Base-by-base conservation (phyloP, 768 basidiomycete species). In the Mycena venus region DNA sequence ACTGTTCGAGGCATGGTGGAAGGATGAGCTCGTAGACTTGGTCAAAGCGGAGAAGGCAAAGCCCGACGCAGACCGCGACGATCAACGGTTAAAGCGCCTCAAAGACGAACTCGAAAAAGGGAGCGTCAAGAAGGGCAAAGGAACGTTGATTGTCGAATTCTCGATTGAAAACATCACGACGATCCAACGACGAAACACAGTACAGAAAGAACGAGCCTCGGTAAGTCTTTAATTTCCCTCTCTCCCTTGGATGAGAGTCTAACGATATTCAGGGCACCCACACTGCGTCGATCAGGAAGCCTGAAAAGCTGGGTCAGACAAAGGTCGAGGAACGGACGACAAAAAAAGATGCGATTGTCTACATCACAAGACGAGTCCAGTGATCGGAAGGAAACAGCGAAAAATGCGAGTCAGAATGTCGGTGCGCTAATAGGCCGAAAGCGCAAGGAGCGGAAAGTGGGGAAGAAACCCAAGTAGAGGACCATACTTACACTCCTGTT, bases 161-260 rank as follows among this genome's bases (percentile, higher is more conserved):
- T 97, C 96, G 47, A 96, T 99, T 62, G 97, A 99, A 86, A 99
- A 99, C 79, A 86, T 95, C 23, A 94, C 96, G 83, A 96, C 97
- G 34, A 92, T 97, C 44, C 94, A 94, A 75, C 87, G 96, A 68
- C 87, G 96, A 78, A 87, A 88, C 44, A 89, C 90, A 2, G 86
- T 86, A 67, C 88, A 87, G 73, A 84, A 87, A 64, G 87, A 84
- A 53, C 86, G 84, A 61, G 68, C 73, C 51, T 78, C 64, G 66
- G 83, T 86, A 34, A 56, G 82, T 74, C 7, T 66, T 44, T 29
- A 25, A 23, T 34, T 58, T 56, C 12, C 27, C 32, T n/a, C 49
- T 27, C 19, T 14, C 25, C n/a, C 38, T 34, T 62, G 66, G 31
- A 69, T 49, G 40, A 58, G 62, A 38, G 55, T 60, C 63, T 53